Evolutionary conservation across 2,329 filamentous ascomycete species (phyloP), one percentile per base, ranked within the genome.

Genomic region (Ophiostoma triangulosporum): DNA sequence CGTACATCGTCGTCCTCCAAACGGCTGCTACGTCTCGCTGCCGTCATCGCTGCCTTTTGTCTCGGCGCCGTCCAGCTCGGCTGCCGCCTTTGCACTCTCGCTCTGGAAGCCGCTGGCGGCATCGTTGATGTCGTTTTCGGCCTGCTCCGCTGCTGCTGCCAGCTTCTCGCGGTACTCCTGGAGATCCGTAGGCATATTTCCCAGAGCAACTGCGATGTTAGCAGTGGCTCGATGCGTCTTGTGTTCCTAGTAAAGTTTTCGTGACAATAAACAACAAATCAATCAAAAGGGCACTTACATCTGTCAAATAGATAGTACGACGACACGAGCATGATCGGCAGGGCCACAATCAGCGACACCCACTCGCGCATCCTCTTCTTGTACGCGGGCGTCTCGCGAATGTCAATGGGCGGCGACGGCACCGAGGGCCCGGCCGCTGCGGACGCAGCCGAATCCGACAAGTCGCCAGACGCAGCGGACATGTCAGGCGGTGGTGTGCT

Each of bases 241-340:
- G n/a, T n/a, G n/a, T n/a, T n/a, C n/a, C n/a, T n/a, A n/a, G n/a
- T n/a, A n/a, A n/a, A n/a, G n/a, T n/a, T n/a, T n/a, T n/a, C n/a
- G n/a, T n/a, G n/a, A n/a, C n/a, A 50, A 2, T 5, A 20, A 12
- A 27, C 11, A 17, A 38, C 24, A 9, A 53, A 33, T 3, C 24
- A 26, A 12, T 6, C 20, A 9, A 22, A 27, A 36, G 26, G 33
- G n/a, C n/a, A 69, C 73, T 66, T 55, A 75, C 73, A 60, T 63
- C 73, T 65, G 46, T 77, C 70, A 62, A 74, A 79, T 3, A 80
- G 61, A 51, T 70, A 71, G 57, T 76, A 80, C 22, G 76, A 77
- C 26, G 74, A 76, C 50, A 80, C 75, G 14, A 79, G 56, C 4
- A 78, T 60, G 31, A 80, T 71, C 2, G 77, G 77, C 64, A 78